Evolutionary conservation across 805 yeast genomes (phyloP).

Genomic region (Torulaspora indica): DNA sequence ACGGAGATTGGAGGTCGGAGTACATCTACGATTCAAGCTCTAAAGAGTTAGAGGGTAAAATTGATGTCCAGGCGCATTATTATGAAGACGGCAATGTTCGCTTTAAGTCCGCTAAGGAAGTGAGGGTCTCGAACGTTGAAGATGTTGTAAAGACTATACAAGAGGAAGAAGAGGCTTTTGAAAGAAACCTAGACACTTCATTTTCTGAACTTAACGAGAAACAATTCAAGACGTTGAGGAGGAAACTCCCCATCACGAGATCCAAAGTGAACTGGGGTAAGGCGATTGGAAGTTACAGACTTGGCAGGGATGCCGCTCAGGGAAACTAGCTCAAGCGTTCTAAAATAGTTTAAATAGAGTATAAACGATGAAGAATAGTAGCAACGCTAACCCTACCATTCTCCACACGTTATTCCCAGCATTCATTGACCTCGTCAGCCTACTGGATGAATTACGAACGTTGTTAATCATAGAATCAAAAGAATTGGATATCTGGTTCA

Average conservation of each 20-base stretch:
- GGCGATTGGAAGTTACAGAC: constrained; percentile 81
- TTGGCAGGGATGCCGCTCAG: constrained; percentile 73
- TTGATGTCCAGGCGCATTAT: constrained; percentile 76
- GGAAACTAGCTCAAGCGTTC: constrained; percentile 26
- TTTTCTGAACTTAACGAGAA: constrained; percentile 72
- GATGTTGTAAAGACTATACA: constrained; percentile 46
- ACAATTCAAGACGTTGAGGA: constrained; percentile 76
- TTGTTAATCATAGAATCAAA: constrained; percentile 46
- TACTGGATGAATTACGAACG: constrained; percentile 48
- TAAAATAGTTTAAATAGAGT: constrained; percentile 48
- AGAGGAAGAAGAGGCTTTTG: constrained; percentile 54
- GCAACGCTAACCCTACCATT: constrained; percentile 54
- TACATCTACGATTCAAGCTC: constrained; percentile 44
- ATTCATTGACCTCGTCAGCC: constrained; percentile 51
- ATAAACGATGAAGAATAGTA: constrained; percentile 53
- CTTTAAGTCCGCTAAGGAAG: constrained; percentile 46
- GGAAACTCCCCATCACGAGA: constrained; percentile 88
- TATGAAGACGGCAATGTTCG: constrained; percentile 95
- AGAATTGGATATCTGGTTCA: constrained; percentile 45
- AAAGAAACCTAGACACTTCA: constrained; percentile 53
- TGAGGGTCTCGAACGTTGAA: constrained; percentile 25
- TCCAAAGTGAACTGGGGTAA: constrained; percentile 93
- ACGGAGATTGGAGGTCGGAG: constrained; percentile 80
- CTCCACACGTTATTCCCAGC: constrained; percentile 57
- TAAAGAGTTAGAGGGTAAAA: constrained; percentile 45